These are phyloP conservation scores for Globisporangium cylindrosporum DNA, from an alignment of 352 stramenopile species.

Conservation along the genomic window DNA sequence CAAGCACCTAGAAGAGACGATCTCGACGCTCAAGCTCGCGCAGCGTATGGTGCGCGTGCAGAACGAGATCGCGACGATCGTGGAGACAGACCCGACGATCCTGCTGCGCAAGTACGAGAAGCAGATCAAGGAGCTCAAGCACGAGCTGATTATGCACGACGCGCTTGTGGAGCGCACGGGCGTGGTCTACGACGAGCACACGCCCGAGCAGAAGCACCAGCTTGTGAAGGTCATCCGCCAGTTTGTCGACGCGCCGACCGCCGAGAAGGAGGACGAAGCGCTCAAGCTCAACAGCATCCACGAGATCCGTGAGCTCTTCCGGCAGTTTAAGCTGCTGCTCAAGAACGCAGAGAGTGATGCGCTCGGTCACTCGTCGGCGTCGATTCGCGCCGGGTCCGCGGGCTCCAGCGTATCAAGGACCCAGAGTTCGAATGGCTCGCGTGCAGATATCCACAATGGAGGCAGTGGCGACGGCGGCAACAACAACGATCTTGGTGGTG, in stretches of 20 bases:
- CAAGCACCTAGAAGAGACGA: constrained; percentile 91
- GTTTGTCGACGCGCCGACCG: constrained; percentile 68
- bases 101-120: constrained; percentile 90
- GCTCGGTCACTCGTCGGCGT: constrained; percentile 18
- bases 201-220: constrained; percentile 86
- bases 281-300: constrained; percentile 83
- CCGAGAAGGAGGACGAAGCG: constrained; percentile 72
- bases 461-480: constrained; percentile 14
- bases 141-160: constrained; percentile 93
- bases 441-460: constrained; percentile 32
- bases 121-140: constrained; percentile 90
- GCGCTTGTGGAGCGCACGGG: constrained; percentile 86
- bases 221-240: constrained; percentile 67
- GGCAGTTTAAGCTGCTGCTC: constrained; percentile 88
- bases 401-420: constrained; percentile 48
- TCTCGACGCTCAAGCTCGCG: constrained; percentile 91
- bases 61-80: constrained; percentile 84
- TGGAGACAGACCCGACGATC: constrained; percentile 83
- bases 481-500: constrained; percentile 17
- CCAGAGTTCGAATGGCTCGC: constrained; percentile 48
- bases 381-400: constrained; percentile 41
- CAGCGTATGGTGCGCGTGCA: constrained; percentile 93
- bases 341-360: constrained; percentile 43
- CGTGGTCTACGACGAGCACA: constrained; percentile 89
- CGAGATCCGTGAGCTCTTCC: constrained; percentile 91